Conservation (phyloP, 805 yeast species). For the Torulaspora delbrueckii region DNA sequence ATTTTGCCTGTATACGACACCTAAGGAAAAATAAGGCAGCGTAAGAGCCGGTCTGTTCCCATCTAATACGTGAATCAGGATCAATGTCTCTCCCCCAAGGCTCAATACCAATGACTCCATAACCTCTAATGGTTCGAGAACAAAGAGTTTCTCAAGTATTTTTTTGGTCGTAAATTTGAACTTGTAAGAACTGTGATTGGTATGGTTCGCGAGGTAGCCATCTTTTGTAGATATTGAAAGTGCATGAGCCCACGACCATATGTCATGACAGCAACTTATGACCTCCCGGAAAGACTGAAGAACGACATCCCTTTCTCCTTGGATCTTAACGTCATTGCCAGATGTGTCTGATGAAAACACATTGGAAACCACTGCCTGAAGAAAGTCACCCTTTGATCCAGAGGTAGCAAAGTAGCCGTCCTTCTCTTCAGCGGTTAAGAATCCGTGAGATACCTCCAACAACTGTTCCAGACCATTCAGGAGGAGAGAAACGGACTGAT, state of each 20-base stretch:
- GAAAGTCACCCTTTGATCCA: slow-evolving; percentile 27
- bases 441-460: slow-evolving; percentile 53
- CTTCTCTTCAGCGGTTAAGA: slow-evolving; percentile 38
- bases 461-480: slow-evolving; percentile 63
- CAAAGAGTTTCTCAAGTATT: slow-evolving; percentile 58
- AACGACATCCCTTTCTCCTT: slow-evolving; percentile 47
- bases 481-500: slow-evolving; percentile 43
- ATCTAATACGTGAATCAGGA: slow-evolving; percentile 63
- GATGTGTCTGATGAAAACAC: slow-evolving; percentile 31
- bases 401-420: slow-evolving; percentile 21
- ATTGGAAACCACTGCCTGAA: slow-evolving; percentile 34
- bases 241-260: slow-evolving; percentile 60
- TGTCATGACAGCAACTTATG: slow-evolving; percentile 47
- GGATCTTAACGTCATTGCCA: slow-evolving; percentile 41
- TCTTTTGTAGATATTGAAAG: slow-evolving; percentile 9
- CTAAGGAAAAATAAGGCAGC: slow-evolving; percentile 57
- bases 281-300: slow-evolving; percentile 62
- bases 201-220: slow-evolving; percentile 14
- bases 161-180: slow-evolving; percentile 66
- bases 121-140: slow-evolving; percentile 66
- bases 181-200: slow-evolving; percentile 48
- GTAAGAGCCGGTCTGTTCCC: slow-evolving; percentile 76
- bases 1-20: slow-evolving; percentile 28
- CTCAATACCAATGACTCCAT: slow-evolving; percentile 56
- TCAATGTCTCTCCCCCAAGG: slow-evolving; percentile 24